These are phyloP conservation scores for Tremellales sp. DNA, from an alignment of 1,284 basidiomycete genomes.

Conservation along the genomic window DNA sequence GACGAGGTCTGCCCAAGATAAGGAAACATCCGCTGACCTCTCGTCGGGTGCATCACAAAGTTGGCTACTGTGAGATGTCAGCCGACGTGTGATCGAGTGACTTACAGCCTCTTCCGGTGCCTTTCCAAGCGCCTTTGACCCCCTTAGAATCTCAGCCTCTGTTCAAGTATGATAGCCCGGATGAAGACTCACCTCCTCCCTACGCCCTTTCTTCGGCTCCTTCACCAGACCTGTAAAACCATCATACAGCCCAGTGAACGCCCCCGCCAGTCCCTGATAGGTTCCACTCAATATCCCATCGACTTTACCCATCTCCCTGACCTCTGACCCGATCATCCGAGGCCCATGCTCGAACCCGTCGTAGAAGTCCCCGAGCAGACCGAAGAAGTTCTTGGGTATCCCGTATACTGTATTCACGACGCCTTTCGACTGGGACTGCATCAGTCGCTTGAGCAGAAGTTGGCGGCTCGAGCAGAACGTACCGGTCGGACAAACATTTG, in stretches of 20 bases:
- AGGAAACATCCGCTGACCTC: not conserved
- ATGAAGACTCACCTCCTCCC: slow-evolving; percentile 16
- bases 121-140: not conserved
- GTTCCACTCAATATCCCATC: slow-evolving; percentile 51
- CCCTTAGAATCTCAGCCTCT: too few species aligned
- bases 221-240: slow-evolving; percentile 54
- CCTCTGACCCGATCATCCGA: slow-evolving; percentile 50
- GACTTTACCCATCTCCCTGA: slow-evolving; percentile 48
- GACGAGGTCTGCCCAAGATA: not conserved
- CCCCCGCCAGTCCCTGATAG: slow-evolving; percentile 48
- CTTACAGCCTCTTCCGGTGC: not conserved
- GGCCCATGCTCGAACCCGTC: slow-evolving; percentile 54
- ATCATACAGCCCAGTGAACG: slow-evolving; percentile 50
- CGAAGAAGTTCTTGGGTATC: slow-evolving; percentile 17
- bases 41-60: not conserved
- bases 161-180: too few species aligned
- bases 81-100: not conserved
- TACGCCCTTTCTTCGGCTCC: slow-evolving; percentile 52
- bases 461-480: not conserved
- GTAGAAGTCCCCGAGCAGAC: slow-evolving; percentile 50
- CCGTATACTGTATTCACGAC: not conserved
- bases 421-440: not conserved
- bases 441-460: not conserved
- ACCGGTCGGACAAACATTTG: not conserved
- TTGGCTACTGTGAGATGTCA: not conserved